Conservation (phyloP, 495 filamentous ascomycete species). For the Neurospora intermedia region DNA sequence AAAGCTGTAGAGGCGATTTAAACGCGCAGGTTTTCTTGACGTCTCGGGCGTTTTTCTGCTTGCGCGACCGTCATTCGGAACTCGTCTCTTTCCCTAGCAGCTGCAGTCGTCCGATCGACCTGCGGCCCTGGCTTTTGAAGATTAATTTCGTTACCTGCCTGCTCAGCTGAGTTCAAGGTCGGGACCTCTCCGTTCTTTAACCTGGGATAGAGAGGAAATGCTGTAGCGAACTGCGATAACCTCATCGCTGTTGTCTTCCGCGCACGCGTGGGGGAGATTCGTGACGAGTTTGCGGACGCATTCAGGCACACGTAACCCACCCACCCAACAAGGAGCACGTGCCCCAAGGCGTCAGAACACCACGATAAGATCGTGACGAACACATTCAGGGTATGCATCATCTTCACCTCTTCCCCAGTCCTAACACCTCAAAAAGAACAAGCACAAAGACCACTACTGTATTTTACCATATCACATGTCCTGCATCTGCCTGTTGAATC, state of each 20-base stretch:
- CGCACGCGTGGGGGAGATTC: not conserved
- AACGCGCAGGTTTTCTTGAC: conserved; percentile 5
- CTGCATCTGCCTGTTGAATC: conserved; percentile 7
- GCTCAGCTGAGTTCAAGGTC: not conserved
- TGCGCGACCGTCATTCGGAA: conserved; percentile 5
- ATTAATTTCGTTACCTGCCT: not conserved
- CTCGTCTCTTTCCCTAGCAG: conserved; percentile 4
- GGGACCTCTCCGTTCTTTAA: not conserved
- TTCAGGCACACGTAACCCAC: not conserved
- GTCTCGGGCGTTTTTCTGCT: conserved; percentile 2
- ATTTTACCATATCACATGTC: conserved; percentile 17
- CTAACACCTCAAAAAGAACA: conserved; percentile 4
- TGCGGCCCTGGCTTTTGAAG: not conserved
- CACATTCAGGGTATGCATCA: conserved; percentile 22
- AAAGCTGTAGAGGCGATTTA: conserved; percentile 11
- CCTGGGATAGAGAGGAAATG: not conserved
- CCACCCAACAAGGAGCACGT: not conserved
- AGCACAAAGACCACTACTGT: conserved; percentile 14
- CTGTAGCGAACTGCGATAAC: not conserved
- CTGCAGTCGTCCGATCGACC: conserved; percentile 9
- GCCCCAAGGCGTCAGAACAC: not conserved
- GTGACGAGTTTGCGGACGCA: not conserved
- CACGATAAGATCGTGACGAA: not conserved
- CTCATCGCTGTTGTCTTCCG: not conserved
- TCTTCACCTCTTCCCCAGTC: conserved; percentile 14